A percentile compares a stretch with the other conserved stretches of the same genome.
Evolutionary conservation across 2,329 filamentous ascomycete species (phyloP).

Genomic region (Paraconiothyrium sp.): DNA sequence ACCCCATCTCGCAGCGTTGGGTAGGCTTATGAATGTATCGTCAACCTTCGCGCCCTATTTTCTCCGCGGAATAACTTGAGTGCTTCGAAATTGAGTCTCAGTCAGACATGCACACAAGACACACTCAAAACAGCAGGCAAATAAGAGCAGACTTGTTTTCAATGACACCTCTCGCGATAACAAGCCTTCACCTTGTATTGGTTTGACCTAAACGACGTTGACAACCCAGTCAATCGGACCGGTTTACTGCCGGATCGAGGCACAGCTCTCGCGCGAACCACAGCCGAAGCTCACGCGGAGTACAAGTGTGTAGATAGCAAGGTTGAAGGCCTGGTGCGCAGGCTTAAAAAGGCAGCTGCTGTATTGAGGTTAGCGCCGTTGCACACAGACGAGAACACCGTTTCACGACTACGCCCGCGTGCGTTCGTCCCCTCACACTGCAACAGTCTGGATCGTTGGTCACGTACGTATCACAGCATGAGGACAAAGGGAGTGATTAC

Average conservation of each 20-base stretch:
- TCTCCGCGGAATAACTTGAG: neutral
- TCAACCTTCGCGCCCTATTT: neutral
- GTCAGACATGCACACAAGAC: neutral
- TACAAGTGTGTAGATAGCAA: slow-evolving; percentile 30
- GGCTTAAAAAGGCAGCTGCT: slow-evolving; percentile 18
- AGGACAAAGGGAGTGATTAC: neutral
- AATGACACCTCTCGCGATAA: neutral
- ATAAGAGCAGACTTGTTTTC: neutral
- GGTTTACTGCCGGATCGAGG: slow-evolving; percentile 4
- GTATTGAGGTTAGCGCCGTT: slow-evolving; percentile 26
- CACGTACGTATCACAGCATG: neutral
- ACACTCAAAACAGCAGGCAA: slow-evolving; percentile 7
- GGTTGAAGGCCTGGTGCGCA: slow-evolving; percentile 8
- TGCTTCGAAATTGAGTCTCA: neutral
- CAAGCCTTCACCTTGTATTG: neutral
- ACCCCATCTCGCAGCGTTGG: slow-evolving; percentile 24
- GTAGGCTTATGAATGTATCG: neutral
- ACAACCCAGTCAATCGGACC: neutral
- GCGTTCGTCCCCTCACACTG: slow-evolving; percentile 22
- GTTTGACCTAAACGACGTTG: neutral
- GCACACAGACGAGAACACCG: slow-evolving; percentile 15
- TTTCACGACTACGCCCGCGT: slow-evolving; percentile 12
- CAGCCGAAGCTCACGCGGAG: neutral
- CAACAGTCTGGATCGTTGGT: slow-evolving; percentile 22
- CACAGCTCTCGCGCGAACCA: slow-evolving; percentile 6